These are phyloP conservation scores for Geotrichum macrosporum DNA, from an alignment of 1,139 yeast genomes.

Conservation along the genomic window DNA sequence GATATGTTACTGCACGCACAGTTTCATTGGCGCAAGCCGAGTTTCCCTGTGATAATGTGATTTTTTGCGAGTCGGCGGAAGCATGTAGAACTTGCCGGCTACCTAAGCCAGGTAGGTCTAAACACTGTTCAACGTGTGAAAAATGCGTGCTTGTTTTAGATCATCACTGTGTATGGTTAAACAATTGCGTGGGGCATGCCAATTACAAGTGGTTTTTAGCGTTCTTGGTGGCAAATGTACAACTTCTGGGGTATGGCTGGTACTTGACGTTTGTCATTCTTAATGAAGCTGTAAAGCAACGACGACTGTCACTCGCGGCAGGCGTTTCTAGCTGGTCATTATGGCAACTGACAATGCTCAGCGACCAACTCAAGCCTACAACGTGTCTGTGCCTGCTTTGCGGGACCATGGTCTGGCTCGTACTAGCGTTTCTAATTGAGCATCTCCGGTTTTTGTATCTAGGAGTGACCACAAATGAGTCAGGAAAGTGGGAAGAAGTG, in stretches of 20 bases:
- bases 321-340: background rate
- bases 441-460: slow-evolving; percentile 61
- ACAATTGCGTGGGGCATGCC: slow-evolving; percentile 78
- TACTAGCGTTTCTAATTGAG: slow-evolving; percentile 55
- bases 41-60: slow-evolving; percentile 51
- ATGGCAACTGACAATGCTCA: slow-evolving; percentile 24
- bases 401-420: slow-evolving; percentile 45
- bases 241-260: slow-evolving; percentile 61
- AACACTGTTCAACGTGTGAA: slow-evolving; percentile 77
- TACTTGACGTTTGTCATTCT: slow-evolving; percentile 41
- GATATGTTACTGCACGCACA: slow-evolving; percentile 38
- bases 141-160: slow-evolving; percentile 67
- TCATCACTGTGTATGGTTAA: slow-evolving; percentile 95
- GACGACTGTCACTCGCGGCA: background rate
- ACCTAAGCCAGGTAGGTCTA: slow-evolving; percentile 81
- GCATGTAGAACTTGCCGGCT: slow-evolving; percentile 57
- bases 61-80: slow-evolving; percentile 28
- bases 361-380: slow-evolving; percentile 41
- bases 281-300: slow-evolving; percentile 20
- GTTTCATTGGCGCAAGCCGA: slow-evolving; percentile 30
- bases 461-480: slow-evolving; percentile 91
- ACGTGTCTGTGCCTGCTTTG: slow-evolving; percentile 55
- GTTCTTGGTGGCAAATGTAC: slow-evolving; percentile 54
- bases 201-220: slow-evolving; percentile 69
- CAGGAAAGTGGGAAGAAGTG: slow-evolving; percentile 75